Evolutionary conservation across 2,329 filamentous ascomycete genomes (phyloP).

Genomic region (Byssochlamys sp.): DNA sequence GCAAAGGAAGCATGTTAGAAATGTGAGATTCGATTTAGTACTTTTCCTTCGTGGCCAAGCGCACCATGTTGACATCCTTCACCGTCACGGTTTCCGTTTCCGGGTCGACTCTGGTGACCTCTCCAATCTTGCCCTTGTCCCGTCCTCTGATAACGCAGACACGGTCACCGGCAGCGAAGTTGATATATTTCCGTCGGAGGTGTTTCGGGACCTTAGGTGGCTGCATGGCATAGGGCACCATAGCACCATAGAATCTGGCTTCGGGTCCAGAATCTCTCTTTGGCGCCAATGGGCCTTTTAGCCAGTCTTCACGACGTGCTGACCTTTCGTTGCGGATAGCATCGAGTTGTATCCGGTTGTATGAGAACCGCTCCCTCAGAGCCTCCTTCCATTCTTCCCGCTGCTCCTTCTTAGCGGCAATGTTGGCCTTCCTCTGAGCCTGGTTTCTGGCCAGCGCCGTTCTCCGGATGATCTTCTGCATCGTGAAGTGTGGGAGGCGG

Average conservation of each 20-base stretch:
- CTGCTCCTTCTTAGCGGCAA: conserved; percentile 34
- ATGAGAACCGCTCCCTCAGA: conserved; percentile 20
- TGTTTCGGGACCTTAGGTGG: conserved; percentile 33
- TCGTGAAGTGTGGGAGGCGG: conserved; percentile 31
- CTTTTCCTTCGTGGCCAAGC: conserved; percentile 11
- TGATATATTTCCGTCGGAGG: conserved; percentile 43
- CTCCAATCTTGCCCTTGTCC: conserved; percentile 74
- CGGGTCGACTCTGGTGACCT: conserved; percentile 50
- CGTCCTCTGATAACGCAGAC: conserved; percentile 70
- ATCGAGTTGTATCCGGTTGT: conserved; percentile 25
- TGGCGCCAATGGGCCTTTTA: conserved; percentile 67
- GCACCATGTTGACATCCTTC: conserved; percentile 54
- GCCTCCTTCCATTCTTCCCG: conserved; percentile 25
- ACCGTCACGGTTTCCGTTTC: conserved; percentile 52
- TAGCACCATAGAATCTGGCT: conserved; percentile 51
- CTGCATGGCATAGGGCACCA: conserved; percentile 30
- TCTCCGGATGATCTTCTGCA: conserved; percentile 63
- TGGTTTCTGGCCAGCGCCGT: conserved; percentile 59
- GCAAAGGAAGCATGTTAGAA: not conserved
- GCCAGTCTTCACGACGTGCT: conserved; percentile 64
- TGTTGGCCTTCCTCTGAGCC: conserved; percentile 38
- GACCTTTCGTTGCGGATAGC: conserved; percentile 42
- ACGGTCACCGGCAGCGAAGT: conserved; percentile 60
- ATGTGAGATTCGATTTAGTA: conserved; percentile 16
- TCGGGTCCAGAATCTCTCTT: conserved; percentile 58